A percentile compares a stretch with the other conserved stretches of the same genome.
Conservation (phyloP, 345 rosid genomes). For the Corchorus capsularis region DNA sequence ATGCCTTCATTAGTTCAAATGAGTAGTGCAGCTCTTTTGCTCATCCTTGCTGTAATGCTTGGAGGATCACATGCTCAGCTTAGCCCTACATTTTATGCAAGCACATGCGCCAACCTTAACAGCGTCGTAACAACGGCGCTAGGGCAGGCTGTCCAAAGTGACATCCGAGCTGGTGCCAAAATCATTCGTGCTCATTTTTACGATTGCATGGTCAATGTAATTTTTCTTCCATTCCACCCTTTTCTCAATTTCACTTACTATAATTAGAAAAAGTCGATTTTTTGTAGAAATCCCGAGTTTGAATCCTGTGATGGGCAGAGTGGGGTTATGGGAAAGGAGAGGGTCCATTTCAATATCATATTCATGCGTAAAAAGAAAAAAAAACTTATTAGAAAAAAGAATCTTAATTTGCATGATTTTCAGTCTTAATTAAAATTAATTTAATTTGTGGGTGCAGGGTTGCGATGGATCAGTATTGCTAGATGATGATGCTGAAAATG, state of each 20-base stretch:
- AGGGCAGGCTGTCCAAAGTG: slow-evolving; percentile 13
- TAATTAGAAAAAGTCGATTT: too few species aligned
- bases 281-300: too few species aligned
- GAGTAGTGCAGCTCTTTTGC: background rate
- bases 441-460: slow-evolving; percentile 30
- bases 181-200: slow-evolving; percentile 35
- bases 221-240: background rate
- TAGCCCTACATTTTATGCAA: slow-evolving; percentile 27
- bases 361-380: too few species aligned
- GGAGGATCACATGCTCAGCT: slow-evolving; percentile 18
- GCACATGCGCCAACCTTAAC: slow-evolving; percentile 23
- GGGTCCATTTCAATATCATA: too few species aligned
- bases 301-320: too few species aligned
- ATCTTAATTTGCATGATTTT: background rate
- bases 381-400: too few species aligned
- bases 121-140: slow-evolving; percentile 22
- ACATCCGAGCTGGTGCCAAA: slow-evolving; percentile 26
- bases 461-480: slow-evolving; percentile 56
- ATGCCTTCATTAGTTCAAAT: background rate
- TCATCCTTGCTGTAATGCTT: slow-evolving; percentile 9
- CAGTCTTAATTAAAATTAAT: too few species aligned
- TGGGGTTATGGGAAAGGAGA: too few species aligned
- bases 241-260: too few species aligned
- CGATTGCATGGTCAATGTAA: slow-evolving; percentile 43
- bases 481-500: slow-evolving; percentile 30